phyloP scores from a whole-genome alignment of 2,329 filamentous ascomycete genomes.

The Pseudocercospora crystallina region DNA sequence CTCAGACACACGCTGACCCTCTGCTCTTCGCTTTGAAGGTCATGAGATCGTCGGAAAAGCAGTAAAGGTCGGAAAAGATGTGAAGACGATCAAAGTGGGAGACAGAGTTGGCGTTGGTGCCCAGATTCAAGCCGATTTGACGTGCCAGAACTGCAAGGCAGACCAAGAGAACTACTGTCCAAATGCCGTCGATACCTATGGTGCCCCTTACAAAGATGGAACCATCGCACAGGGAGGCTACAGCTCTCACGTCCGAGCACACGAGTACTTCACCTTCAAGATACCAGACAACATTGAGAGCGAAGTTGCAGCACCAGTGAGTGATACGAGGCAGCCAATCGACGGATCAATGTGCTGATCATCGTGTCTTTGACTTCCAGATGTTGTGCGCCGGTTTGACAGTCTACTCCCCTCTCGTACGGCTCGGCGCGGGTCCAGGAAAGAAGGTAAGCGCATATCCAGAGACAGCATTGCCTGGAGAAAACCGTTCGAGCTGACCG shows the following conservation, averaged over 20 bases:
- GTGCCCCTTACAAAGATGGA: slow-evolving; percentile 54
- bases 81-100: slow-evolving; percentile 49
- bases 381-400: slow-evolving; percentile 87
- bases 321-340: slow-evolving; percentile 17
- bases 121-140: slow-evolving; percentile 51
- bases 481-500: no score
- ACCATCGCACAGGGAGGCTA: slow-evolving; percentile 68
- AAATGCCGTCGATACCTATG: slow-evolving; percentile 51
- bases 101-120: slow-evolving; percentile 51
- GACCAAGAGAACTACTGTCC: slow-evolving; percentile 57
- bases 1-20: no score
- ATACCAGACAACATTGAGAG: slow-evolving; percentile 70
- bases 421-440: slow-evolving; percentile 72
- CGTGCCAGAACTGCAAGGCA: slow-evolving; percentile 52
- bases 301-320: slow-evolving; percentile 55
- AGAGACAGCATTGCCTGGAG: no score
- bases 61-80: slow-evolving; percentile 51
- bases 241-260: slow-evolving; percentile 66
- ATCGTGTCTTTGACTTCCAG: neutral
- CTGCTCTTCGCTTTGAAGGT: no score
- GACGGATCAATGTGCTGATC: neutral
- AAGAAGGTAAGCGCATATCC: slow-evolving; percentile 60
- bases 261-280: slow-evolving; percentile 74
- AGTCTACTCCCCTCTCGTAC: slow-evolving; percentile 72
- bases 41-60: slow-evolving; percentile 49